These are phyloP conservation scores for Mucuna pruriens DNA, from an alignment of 306 rosid genomes.

Conservation along the genomic window DNA sequence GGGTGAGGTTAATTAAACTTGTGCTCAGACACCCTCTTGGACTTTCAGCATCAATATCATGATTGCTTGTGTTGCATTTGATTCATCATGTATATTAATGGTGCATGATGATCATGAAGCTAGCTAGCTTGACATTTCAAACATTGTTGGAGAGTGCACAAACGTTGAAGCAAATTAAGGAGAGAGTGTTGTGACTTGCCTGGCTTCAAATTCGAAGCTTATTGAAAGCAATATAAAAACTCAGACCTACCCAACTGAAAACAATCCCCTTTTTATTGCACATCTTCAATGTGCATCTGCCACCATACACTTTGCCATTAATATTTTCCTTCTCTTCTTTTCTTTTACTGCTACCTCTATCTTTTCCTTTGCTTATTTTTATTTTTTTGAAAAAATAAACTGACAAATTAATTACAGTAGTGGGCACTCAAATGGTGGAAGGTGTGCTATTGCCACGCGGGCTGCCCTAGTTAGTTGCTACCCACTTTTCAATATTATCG, in stretches of 20 bases:
- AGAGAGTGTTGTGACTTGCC: conserved; percentile 25
- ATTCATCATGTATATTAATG: conserved; percentile 53
- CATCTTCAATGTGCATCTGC: conserved; percentile 82
- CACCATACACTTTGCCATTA: conserved; percentile 66
- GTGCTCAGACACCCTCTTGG: conserved; percentile 37
- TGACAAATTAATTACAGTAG: not conserved
- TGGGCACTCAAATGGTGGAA: conserved; percentile 14
- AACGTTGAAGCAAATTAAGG: conserved; percentile 42
- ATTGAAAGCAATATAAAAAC: conserved; percentile 64
- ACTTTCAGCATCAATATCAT: conserved; percentile 69
- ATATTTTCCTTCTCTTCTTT: conserved; percentile 45
- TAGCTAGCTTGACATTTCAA: not conserved
- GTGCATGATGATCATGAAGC: conserved; percentile 17
- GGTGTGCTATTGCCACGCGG: conserved; percentile 41
- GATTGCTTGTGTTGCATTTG: conserved; percentile 83
- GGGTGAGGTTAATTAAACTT: conserved; percentile 67
- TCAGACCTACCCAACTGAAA: conserved; percentile 90
- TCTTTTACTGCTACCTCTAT: not conserved
- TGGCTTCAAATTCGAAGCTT: conserved; percentile 28
- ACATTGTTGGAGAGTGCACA: conserved; percentile 36
- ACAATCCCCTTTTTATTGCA: conserved; percentile 60
- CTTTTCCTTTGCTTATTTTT: not conserved
- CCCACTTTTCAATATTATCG: conserved; percentile 3
- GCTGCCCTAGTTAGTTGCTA: not conserved
- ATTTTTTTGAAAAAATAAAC: not conserved